Evolutionary conservation across 2,329 filamentous ascomycete genomes (phyloP), one percentile per base, ranked within the genome.

Genomic region (Fusarium continuum): DNA sequence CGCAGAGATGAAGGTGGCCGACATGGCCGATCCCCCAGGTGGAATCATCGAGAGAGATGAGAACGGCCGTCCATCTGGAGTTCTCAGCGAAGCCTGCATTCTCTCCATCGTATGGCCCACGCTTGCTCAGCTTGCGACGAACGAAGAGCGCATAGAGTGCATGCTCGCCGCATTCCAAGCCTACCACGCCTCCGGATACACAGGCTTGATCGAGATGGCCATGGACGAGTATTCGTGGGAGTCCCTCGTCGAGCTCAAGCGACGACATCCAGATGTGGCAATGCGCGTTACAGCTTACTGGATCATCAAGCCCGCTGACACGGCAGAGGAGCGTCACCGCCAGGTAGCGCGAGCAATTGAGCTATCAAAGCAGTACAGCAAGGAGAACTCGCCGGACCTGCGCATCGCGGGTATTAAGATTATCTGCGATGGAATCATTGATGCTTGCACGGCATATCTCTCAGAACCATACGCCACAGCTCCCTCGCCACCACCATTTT

Each of bases 341-440:
- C 83, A 86, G 64, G 80, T 86, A 2, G 77, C 82, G 19, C 77
- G 78, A 4, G 83, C 82, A 0, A 80, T 83, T 32, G 79, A 80
- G 50, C 69, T 85, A 5, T 29, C 75, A 74, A 16, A 54, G 50
- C 7, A 49, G 47, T 77, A 74, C 61, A 78, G 74, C 58, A 72
- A 70, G 8, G 65, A 72, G 10, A 75, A 67, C 0, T 76, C 74
- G 2, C 77, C 77, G 0, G 76, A 80, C 48, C 67, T 79, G 50
- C 82, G 82, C 8, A 75, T 89, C 16, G 81, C 83, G 0, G 86
- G 86, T 8, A 85, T 88, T 73, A 89, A 89, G 71, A 72, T 88
- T 35, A 86, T 89, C 51, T 84, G 82, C 67, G 86, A 89, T 64
- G 86, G 86, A 10, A 85, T 88, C 39, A 78, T 89, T 43, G 86